Evolutionary conservation across 2,329 filamentous ascomycete genomes (phyloP), one percentile per base, ranked within the genome.

Genomic region (Claviceps quebecensis): DNA sequence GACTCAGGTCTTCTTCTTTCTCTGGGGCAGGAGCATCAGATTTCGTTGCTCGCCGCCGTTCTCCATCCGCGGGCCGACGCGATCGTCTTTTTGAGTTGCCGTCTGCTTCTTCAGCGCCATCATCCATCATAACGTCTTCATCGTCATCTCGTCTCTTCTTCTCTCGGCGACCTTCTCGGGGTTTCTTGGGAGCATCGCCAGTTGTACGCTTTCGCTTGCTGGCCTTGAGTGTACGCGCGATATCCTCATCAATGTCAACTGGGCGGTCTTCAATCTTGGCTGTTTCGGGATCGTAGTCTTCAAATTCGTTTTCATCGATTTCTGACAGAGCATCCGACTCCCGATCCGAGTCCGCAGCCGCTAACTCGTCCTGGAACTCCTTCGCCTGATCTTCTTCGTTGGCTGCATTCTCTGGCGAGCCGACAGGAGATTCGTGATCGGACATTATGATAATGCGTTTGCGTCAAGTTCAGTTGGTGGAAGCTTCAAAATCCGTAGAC

Each of bases 1-100:
- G 87, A 19, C 86, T 84, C 59, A 97, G 69, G 55, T 84, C 75
- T 60, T 88, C 86, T 55, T 95, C 87, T 57, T 86, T 77, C 56
- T 87, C 81, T 5, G 81, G 77, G 53, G 83, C 78, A 3, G 74
- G 74, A 19, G 71, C 56, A 57, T 70, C 72, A 19, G 64, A 60
- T 57, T 72, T 74, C 40, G 68, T 39, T 29, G 34, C 40, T 14
- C 53, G 70, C 55, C 71, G 75, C 57, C 76, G 75, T 57, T 72
- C 71, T 36, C 68, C 71, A 49, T 70, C 73, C 23, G 63, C 68
- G 57, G 67, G 56, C 52, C 74, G 71, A 56, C 71, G 71, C 56
- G 74, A 69, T 61, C 77, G 75, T 48, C 73, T 66, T 37, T 69
- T 65, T 50, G 72, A 64, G 51, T 70, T 68, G 52, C 67, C 69